A percentile compares a stretch with the other conserved stretches of the same genome.
Evolutionary conservation across 768 basidiomycete genomes (phyloP).

Genomic region (Podaxis pistillaris): DNA sequence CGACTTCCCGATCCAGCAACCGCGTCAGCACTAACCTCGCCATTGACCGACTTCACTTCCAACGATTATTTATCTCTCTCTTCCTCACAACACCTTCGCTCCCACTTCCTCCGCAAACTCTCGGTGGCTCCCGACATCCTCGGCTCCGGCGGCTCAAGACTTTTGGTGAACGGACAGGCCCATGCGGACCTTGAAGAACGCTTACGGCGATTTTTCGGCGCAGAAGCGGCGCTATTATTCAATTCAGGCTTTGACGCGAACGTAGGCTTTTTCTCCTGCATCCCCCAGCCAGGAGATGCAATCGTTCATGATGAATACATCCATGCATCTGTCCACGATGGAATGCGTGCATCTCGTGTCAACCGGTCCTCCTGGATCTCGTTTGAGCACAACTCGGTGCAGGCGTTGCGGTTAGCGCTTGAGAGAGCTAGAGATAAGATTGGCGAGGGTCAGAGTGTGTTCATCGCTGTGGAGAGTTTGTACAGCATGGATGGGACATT

Average conservation of each 20-base stretch:
- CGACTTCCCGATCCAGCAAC: slow-evolving; percentile 55
- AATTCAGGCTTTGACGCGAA: slow-evolving; percentile 95
- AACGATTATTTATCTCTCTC: slow-evolving; percentile 93
- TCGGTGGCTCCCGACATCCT: slow-evolving; percentile 53
- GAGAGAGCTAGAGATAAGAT: slow-evolving; percentile 34
- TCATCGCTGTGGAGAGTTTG: slow-evolving; percentile 84
- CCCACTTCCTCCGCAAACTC: slow-evolving; percentile 56
- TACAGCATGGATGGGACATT: slow-evolving; percentile 98
- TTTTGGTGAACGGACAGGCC: slow-evolving; percentile 73
- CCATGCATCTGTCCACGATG: slow-evolving; percentile 91
- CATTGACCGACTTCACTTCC: slow-evolving; percentile 71
- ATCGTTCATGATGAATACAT: slow-evolving; percentile 85
- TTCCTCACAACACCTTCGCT: slow-evolving; percentile 52
- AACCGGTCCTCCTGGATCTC: slow-evolving; percentile 31
- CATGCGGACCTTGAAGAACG: slow-evolving; percentile 75
- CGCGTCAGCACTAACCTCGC: slow-evolving; percentile 15
- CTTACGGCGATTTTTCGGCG: slow-evolving; percentile 59
- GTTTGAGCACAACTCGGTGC: slow-evolving; percentile 75
- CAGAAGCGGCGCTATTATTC: slow-evolving; percentile 73
- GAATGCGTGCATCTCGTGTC: slow-evolving; percentile 68
- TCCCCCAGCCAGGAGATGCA: slow-evolving; percentile 77
- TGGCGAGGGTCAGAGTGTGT: slow-evolving; percentile 52
- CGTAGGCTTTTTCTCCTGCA: slow-evolving; percentile 76
- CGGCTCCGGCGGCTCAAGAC: slow-evolving; percentile 85
- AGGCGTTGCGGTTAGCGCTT: slow-evolving; percentile 46